phyloP scores from a whole-genome alignment of 768 basidiomycete genomes.

The Trametes gibbosa region DNA sequence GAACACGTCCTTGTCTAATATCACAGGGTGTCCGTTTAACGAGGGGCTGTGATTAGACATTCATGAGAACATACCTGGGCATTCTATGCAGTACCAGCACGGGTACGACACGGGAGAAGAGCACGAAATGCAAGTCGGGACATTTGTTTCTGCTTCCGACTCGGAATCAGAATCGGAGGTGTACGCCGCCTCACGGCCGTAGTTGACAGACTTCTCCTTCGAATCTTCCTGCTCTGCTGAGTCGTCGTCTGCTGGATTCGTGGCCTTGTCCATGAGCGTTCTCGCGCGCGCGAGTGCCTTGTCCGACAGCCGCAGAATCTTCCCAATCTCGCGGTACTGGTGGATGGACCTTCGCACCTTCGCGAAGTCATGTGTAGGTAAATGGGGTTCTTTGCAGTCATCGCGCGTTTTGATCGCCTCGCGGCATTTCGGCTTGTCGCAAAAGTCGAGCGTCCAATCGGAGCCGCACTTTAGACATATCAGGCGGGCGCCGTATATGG shows the following conservation, averaged over 20 bases:
- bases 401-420: slow-evolving; percentile 1
- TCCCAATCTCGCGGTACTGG: slow-evolving; percentile 13
- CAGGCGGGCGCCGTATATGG: slow-evolving; percentile 15
- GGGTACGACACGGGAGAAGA: neutral
- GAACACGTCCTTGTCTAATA: slow-evolving; percentile 6
- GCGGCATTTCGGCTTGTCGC: slow-evolving; percentile 19
- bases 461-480: slow-evolving; percentile 14
- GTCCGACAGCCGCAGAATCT: slow-evolving; percentile 4
- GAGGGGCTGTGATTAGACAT: neutral
- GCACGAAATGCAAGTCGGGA: slow-evolving; percentile 9
- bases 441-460: slow-evolving; percentile 20
- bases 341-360: slow-evolving; percentile 20
- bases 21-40: neutral
- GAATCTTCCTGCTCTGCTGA: neutral
- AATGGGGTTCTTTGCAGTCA: slow-evolving; percentile 5
- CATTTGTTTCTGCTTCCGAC: neutral
- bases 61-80: neutral
- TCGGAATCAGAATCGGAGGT: neutral
- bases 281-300: slow-evolving; percentile 1
- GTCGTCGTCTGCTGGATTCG: no score
- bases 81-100: slow-evolving; percentile 16
- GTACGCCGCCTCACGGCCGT: neutral
- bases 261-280: neutral
- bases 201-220: neutral
- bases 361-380: slow-evolving; percentile 19